Evolutionary conservation across 2,329 filamentous ascomycete species (phyloP).

Genomic region (Venturia oleaginea): DNA sequence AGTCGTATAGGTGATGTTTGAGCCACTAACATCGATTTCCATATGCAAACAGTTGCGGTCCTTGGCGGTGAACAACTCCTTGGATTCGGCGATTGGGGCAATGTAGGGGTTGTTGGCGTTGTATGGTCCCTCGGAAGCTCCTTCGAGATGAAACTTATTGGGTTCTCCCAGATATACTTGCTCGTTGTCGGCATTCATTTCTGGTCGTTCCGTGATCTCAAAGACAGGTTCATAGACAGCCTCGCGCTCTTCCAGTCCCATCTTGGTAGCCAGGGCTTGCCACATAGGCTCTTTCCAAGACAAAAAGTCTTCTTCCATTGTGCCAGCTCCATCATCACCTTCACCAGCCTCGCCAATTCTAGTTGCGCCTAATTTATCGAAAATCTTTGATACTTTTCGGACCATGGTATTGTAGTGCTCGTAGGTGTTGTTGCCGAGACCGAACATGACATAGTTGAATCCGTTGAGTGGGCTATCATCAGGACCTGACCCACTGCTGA

Average conservation of each 20-base stretch:
- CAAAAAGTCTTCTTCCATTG: slow-evolving; percentile 99
- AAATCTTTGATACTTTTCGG: slow-evolving; percentile 72
- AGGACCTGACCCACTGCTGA: slow-evolving; percentile 56
- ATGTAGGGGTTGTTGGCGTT: slow-evolving; percentile 97
- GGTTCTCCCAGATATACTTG: slow-evolving; percentile 93
- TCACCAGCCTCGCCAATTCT: slow-evolving; percentile 84
- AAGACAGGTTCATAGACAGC: slow-evolving; percentile 93
- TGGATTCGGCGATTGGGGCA: slow-evolving; percentile 84
- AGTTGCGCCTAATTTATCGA: slow-evolving; percentile 73
- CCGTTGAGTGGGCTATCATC: slow-evolving; percentile 67
- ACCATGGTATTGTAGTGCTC: slow-evolving; percentile 99
- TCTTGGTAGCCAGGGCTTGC: slow-evolving; percentile 69
- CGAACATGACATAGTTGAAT: slow-evolving; percentile 90
- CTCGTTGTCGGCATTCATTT: slow-evolving; percentile 62
- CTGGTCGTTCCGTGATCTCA: slow-evolving; percentile 66
- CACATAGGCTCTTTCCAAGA: slow-evolving; percentile 99
- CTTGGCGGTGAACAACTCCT: slow-evolving; percentile 79
- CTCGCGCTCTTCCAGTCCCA: slow-evolving; percentile 90
- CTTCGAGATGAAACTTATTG: slow-evolving; percentile 90
- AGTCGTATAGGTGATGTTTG: slow-evolving; percentile 87
- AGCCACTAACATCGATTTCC: slow-evolving; percentile 84
- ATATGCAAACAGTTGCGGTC: slow-evolving; percentile 93
- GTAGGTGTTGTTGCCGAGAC: slow-evolving; percentile 97
- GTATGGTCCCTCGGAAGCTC: slow-evolving; percentile 74
- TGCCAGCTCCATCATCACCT: slow-evolving; percentile 94